Evolutionary conservation across 2,329 filamentous ascomycete genomes (phyloP), one percentile per base, ranked within the genome.

Genomic region (Cytospora leucostoma): DNA sequence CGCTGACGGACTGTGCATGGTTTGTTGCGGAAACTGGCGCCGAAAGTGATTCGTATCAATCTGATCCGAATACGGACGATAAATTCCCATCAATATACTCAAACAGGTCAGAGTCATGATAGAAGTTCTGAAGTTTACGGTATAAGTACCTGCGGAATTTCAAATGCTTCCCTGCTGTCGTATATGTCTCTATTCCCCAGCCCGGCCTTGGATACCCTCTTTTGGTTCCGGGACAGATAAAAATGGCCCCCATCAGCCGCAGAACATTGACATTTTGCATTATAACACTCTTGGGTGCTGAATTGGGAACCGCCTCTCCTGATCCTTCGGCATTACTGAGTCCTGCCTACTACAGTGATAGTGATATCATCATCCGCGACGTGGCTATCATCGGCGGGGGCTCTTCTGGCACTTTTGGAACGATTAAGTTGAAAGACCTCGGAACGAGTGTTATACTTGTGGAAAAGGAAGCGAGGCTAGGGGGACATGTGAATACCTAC

Each of bases 401-500:
- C 13, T 57, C 68, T 1, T 59, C 64, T 2, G 69, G 69, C 3
- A 63, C 61, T 3, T 68, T 67, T 52, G 57, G 67, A 4, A 67
- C 67, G 12, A 55, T 69, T n/a, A 27, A 61, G 7, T 58, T 70
- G 12, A 51, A 63, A 33, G 63, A 67, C 34, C 17, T 33, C 4
- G 66, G 64, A 33, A 64, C 68, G 50, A 63, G 62, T 10, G 67
- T 70, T 27, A 56, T 59, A 3, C 34, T 70, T 13, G 58, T 70
- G 19, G 69, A 70, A 50, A 44, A 47, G 12, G 40, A 52, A 27
- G 33, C 49, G 17, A 11, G 34, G 12, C 17, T 62, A 15, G 60
- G 60, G n/a, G 80, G 80, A 2, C 79, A 82, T 59, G 77, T 77
- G 1, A 70, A 80, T 19, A 82, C 79, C 4, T 82, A 80, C 67